Base-by-base conservation (phyloP, 2,329 filamentous ascomycete genomes). In the Bipolaris bicolor region DNA sequence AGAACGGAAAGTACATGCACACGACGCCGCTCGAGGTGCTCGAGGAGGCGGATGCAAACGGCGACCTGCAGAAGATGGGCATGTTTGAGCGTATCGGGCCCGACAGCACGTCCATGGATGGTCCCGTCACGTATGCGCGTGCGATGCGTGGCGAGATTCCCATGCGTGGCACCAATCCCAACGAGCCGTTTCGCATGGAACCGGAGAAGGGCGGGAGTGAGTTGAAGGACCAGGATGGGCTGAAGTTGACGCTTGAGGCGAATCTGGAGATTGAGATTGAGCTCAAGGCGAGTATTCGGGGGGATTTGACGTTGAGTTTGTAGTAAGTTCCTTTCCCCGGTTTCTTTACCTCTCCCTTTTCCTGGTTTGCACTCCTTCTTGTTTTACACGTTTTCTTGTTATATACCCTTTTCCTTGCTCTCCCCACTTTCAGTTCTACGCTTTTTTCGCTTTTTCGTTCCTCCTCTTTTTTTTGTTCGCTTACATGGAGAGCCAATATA, bases 201-300 rank as follows among this genome's bases (percentile, higher is more conserved):
- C 69, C 77, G 66, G 64, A 65, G 71, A 76, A 67, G 80, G 82
- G 69, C 70, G 54, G 64, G 37, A 79, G 76, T 51, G 65, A 68
- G 7, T 63, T 82, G 51, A 80, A 82, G 47, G 82, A 85, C 48
- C 78, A 84, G 58, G 88, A 92, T 68, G 89, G 90, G 37, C 76
- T 92, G 71, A 88, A 88, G 74, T 77, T 93, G 71, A 84, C 88
- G 36, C 79, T 95, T 20, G 91, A 93, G 72, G 79, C 92, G 53
- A 92, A 93, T 76, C 81, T 95, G 55, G 91, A 95, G 65, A 84
- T 95, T 48, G 91, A 95, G 76, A 90, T 95, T 60, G 89, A 92
- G 68, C 83, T 95, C 60, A 95, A 95, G 82, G 91, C 91, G 18
- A 88, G 89, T 76, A 92, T 95, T 64, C 88, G 92, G 68, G 92